These are phyloP conservation scores for Xylariaceae sp. DNA, from an alignment of 2,329 filamentous ascomycete species.

Conservation along the genomic window DNA sequence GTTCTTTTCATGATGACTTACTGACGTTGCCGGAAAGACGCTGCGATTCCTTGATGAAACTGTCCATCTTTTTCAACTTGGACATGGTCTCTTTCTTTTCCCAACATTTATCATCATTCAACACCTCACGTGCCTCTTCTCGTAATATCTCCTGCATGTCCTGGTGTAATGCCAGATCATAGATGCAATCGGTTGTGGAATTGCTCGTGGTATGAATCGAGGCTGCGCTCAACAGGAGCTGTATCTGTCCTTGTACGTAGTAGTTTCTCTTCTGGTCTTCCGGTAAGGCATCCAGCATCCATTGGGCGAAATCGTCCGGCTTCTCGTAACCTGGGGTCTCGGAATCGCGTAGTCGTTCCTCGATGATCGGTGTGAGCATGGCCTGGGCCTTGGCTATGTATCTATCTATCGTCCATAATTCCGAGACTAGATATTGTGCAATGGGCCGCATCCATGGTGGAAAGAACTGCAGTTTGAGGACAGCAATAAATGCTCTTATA, in stretches of 20 bases:
- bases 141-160: constrained; percentile 54
- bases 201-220: constrained; percentile 56
- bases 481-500: constrained; percentile 50
- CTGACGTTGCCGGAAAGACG: constrained; percentile 41
- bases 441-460: constrained; percentile 52
- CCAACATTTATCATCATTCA: constrained; percentile 41
- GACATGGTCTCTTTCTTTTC: constrained; percentile 41
- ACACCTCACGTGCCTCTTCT: constrained; percentile 49
- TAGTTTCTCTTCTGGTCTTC: constrained; percentile 41
- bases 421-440: constrained; percentile 50
- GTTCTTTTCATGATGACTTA: constrained; percentile 29
- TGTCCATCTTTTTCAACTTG: constrained; percentile 45
- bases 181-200: constrained; percentile 52
- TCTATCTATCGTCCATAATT: constrained; percentile 47
- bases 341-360: constrained; percentile 47
- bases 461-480: constrained; percentile 55
- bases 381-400: constrained; percentile 47
- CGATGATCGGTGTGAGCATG: constrained; percentile 50
- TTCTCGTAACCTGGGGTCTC: constrained; percentile 42
- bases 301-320: constrained; percentile 52
- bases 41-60: constrained; percentile 44
- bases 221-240: constrained; percentile 50
- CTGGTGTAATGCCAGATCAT: constrained; percentile 53
- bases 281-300: constrained; percentile 45
- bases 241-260: constrained; percentile 43